Percentiles rank a stretch among this genome's conserved stretches.
Conservation (phyloP, 192 early-diverging fungal species). For the Rhizophagus clarus region DNA sequence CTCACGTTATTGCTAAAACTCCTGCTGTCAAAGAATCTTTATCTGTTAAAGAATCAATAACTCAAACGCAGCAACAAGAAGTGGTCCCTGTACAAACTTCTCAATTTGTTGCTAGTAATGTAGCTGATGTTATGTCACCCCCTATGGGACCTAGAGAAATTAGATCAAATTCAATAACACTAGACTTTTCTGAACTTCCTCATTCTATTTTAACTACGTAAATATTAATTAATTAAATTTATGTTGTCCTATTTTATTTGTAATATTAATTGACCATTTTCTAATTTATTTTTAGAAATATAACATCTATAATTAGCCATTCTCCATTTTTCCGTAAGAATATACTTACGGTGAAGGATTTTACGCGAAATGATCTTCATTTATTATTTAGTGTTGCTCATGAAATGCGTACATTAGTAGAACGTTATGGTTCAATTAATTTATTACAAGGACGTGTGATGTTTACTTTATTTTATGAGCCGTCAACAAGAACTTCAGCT, state of each 20-base stretch:
- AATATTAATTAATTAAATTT: not conserved
- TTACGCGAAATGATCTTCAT: conserved; percentile 92
- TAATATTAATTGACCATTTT: conserved; percentile 7
- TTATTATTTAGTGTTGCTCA: conserved; percentile 93
- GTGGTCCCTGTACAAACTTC: conserved; percentile 7
- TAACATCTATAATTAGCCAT: conserved; percentile 57
- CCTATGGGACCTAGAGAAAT: conserved; percentile 34
- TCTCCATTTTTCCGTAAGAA: conserved; percentile 94
- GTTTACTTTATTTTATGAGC: conserved; percentile 96
- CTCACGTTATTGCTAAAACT: conserved; percentile 40
- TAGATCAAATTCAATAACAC: conserved; percentile 34
- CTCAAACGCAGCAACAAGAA: not conserved
- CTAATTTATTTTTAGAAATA: conserved; percentile 25
- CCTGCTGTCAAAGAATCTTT: conserved; percentile 24
- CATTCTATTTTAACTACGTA: conserved; percentile 17
- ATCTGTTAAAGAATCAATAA: conserved; percentile 15
- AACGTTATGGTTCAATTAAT: conserved; percentile 84
- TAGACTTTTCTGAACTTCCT: conserved; percentile 28
- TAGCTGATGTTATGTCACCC: conserved; percentile 36
- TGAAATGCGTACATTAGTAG: conserved; percentile 94
- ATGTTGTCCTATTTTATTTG: conserved; percentile 9
- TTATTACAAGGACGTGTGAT: conserved; percentile 89
- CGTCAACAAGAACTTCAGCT: conserved; percentile 90
- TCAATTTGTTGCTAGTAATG: not conserved
- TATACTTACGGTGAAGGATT: conserved; percentile 89